Conservation (phyloP, 2,329 filamentous ascomycete species). For the Ophiostoma pallidulum region DNA sequence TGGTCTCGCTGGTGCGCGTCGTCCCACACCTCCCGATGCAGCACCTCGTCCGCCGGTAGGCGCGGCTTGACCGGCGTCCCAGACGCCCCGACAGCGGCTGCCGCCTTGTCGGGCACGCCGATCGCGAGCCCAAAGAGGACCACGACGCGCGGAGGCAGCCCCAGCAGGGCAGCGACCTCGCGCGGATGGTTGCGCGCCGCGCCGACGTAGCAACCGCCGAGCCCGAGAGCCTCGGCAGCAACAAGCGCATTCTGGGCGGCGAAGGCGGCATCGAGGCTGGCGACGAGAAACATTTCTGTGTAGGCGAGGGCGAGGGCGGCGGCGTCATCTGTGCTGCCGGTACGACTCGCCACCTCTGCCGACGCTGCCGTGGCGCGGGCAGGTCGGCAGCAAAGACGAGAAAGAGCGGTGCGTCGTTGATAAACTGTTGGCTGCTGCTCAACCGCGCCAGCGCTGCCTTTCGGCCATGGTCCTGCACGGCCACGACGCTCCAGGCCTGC, state of each 20-base stretch:
- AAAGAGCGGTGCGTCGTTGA: conserved; percentile 24
- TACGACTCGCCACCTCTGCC: conserved; percentile 18
- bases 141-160: conserved; percentile 22
- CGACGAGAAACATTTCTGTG: conserved; percentile 26
- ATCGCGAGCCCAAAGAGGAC: conserved; percentile 24
- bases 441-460: conserved; percentile 22
- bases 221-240: conserved; percentile 24
- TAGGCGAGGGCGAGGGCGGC: conserved; percentile 20
- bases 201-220: conserved; percentile 26
- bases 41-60: conserved; percentile 20
- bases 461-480: conserved; percentile 20
- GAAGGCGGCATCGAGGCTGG: conserved; percentile 24
- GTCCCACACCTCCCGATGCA: conserved; percentile 22
- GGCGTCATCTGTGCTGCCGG: conserved; percentile 10
- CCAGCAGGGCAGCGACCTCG: conserved; percentile 22
- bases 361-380: conserved; percentile 19
- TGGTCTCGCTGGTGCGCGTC: conserved; percentile 16
- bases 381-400: conserved; percentile 27
- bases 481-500: conserved; percentile 26
- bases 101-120: conserved; percentile 18
- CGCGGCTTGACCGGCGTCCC: conserved; percentile 23
- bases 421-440: conserved; percentile 24
- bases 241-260: conserved; percentile 24
- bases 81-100: conserved; percentile 13
- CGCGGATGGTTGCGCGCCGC: conserved; percentile 22